Evolutionary conservation across 345 rosid genomes (phyloP), one percentile per base, ranked within the genome.

Genomic region (Citrus glauca): DNA sequence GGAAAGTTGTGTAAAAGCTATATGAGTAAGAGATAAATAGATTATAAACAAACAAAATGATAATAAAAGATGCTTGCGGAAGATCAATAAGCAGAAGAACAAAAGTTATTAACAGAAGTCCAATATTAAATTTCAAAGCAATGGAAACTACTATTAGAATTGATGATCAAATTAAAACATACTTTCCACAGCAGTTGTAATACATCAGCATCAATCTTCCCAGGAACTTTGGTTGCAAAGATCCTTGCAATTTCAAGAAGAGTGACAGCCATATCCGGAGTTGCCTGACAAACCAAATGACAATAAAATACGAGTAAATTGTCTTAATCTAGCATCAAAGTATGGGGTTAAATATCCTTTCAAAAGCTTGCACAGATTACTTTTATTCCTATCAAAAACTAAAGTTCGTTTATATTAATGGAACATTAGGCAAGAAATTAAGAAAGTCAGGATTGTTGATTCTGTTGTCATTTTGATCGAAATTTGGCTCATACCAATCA

Each of bases 231-330:
- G 30, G 99, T 94, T 66, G 99, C 98, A 80, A 97, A 97, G 72
- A 97, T 94, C 86, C 99, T 90, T 62, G 99, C 99, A 84, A 97
- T 93, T 93, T 94, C 98, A 72, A 97, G 98, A 78, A 97, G 92
- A 73, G 98, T 97, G 73, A 97, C 98, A 82, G 98, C 99, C 99
- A 97, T 97, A 86, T 94, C 98, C 65, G 98, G 99, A 48, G 98
- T 92, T 62, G 98, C 98, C 99, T 96, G 85, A 59, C 60, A 81
- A 84, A 88, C 42, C 74, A 82, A 13, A 81, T 53, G 61, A 45
- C 74, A 59, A 60, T 27, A 66, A 66, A 75, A 66, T 25, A 45
- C n/a, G 69, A 65, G 74, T 24, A 71, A 56, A 66, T 64, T 61
- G n/a, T 22, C 77, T 63, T 74, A 19, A 22, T 30, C 20, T 2